Evolutionary conservation across 108 stramenopile species (phyloP), one percentile per base, ranked within the genome.

Genomic region (Pinguiococcus pyrenoidosus): DNA sequence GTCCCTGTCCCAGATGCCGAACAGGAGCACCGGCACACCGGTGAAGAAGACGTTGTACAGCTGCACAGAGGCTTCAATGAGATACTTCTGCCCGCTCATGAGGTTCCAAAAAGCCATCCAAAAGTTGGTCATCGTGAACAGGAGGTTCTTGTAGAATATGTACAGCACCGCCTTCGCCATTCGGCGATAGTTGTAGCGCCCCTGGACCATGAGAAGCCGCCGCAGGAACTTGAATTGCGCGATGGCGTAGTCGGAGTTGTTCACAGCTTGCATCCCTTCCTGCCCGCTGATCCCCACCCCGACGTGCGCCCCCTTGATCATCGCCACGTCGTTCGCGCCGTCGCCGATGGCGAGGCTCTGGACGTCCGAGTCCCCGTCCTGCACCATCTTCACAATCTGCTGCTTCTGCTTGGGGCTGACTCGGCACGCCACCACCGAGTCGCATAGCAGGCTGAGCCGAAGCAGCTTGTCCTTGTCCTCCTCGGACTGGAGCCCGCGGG

Each of bases 171-270:
- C 32, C 42, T 55, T 69, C 28, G 49, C 29, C 43, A 51, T 51
- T 5, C 50, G 50, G 24, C 34, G 34, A 18, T 55, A 55, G 44
- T 55, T 45, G 21, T 45, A 20, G 12, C 54, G 29, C 17, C 44
- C 54, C 14, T 45, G 54, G 13, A 39, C 26, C 39, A 55, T 8
- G 12, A 45, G 21, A 16, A 44, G 44, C 32, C 9, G 12, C 4
- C 29, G 10, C 8, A 45, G 44, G 41, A 79, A 89, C 36, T 85
- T 69, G 38, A 95, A 95, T 54, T 90, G 88, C 22, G 80, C 84
- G 36, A 93, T 85, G 4, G 86, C 78, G 55, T 87, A 93, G 52
- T 93, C 92, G 42, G 87, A 78, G n/a, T n/a, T n/a, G 53, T 89
- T 95, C 24, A 87, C 88, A 14, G 93, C 69, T n/a, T n/a, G n/a